Conservation (phyloP, 768 basidiomycete genomes). For the Lactifluus hygrophoroides region DNA sequence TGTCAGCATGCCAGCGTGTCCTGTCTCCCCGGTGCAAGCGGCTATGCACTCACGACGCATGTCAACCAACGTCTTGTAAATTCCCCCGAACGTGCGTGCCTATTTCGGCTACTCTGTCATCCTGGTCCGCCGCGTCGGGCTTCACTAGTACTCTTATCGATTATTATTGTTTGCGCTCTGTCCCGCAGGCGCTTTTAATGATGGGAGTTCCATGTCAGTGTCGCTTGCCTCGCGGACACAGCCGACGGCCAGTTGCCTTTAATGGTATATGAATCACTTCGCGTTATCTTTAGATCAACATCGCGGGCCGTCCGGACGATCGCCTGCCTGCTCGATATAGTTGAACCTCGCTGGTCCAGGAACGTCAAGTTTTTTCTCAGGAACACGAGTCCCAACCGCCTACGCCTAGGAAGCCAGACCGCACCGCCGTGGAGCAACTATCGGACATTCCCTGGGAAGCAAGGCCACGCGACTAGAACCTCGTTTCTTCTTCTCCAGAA, state of each 20-base stretch:
- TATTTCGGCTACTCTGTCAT: background rate
- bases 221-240: background rate
- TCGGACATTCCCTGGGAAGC: background rate
- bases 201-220: constrained; percentile 7
- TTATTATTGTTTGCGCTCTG: background rate
- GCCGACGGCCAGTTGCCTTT: background rate
- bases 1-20: background rate
- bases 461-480: background rate
- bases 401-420: background rate
- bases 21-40: background rate
- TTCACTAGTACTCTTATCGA: background rate
- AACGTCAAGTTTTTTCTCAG: background rate
- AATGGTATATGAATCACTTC: background rate
- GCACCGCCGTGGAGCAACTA: background rate
- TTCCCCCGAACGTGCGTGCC: background rate
- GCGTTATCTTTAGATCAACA: background rate
- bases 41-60: too few relatives aligned
- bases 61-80: too few relatives aligned
- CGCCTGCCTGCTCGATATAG: background rate
- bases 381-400: too few relatives aligned
- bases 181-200: background rate
- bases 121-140: background rate
- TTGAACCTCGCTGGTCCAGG: background rate
- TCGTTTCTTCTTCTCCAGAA: background rate
- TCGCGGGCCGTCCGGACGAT: background rate